These are phyloP conservation scores for Sphaerulina populicola DNA, from an alignment of 2,329 filamentous ascomycete species.

Conservation along the genomic window DNA sequence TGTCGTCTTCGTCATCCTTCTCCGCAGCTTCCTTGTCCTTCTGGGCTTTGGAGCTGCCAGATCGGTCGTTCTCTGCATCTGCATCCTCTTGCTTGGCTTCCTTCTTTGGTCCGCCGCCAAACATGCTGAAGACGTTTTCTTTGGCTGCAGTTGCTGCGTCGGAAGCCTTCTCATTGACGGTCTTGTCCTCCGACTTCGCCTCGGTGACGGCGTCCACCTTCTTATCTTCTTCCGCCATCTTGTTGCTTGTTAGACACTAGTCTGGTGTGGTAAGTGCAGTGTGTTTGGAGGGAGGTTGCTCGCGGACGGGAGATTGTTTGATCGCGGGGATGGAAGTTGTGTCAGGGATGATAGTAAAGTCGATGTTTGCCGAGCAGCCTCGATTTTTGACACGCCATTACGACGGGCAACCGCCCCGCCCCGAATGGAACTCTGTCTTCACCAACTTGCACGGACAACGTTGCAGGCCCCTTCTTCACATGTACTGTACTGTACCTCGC, in stretches of 20 bases:
- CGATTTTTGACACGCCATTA: too few relatives aligned
- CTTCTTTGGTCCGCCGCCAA: conserved; percentile 94
- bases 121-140: conserved; percentile 86
- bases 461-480: too few relatives aligned
- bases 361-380: too few relatives aligned
- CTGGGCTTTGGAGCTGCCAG: conserved; percentile 61
- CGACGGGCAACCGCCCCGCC: too few relatives aligned
- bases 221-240: conserved; percentile 30
- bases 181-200: conserved; percentile 31
- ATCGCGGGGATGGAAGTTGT: too few relatives aligned
- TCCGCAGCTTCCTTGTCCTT: conserved; percentile 56
- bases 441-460: too few relatives aligned
- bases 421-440: too few relatives aligned
- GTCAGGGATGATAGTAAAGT: too few relatives aligned
- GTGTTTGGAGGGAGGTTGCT: not conserved
- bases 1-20: conserved; percentile 33
- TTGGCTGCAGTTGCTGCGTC: conserved; percentile 38
- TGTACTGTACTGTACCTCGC: too few relatives aligned
- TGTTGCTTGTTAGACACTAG: conserved; percentile 6
- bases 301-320: too few relatives aligned
- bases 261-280: not conserved
- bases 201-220: conserved; percentile 24
- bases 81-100: conserved; percentile 76
- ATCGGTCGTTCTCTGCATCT: conserved; percentile 69
- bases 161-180: conserved; percentile 32